phyloP scores from a whole-genome alignment of 2,329 filamentous ascomycete genomes.

The Pleoardoris graminearum region DNA sequence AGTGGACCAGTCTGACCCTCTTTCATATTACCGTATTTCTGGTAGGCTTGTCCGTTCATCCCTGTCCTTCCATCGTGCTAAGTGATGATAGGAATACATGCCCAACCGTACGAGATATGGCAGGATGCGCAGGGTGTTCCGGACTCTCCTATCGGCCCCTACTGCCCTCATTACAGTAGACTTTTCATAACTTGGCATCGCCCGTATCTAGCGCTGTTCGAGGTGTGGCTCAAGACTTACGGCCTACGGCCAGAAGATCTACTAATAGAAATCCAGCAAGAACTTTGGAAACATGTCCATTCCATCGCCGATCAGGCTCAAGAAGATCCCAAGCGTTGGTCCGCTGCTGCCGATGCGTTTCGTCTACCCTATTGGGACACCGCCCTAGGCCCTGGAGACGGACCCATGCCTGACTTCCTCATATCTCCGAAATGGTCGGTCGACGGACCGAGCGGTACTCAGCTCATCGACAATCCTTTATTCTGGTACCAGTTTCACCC shows the following conservation, averaged over 20 bases:
- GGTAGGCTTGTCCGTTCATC: conserved; percentile 52
- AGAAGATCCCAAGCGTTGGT: conserved; percentile 24
- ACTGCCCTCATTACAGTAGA: conserved; percentile 76
- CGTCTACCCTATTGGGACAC: conserved; percentile 44
- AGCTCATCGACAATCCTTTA: conserved; percentile 34
- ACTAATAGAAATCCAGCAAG: conserved; percentile 26
- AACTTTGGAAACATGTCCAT: conserved; percentile 29
- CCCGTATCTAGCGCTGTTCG: conserved; percentile 70
- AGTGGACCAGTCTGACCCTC: conserved; percentile 62
- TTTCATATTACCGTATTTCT: conserved; percentile 78
- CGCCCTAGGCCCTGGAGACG: conserved; percentile 26
- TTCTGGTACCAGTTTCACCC: conserved; percentile 35
- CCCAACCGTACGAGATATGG: conserved; percentile 42
- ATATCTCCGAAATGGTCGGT: conserved; percentile 21
- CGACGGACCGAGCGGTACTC: conserved; percentile 18
- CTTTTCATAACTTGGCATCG: conserved; percentile 86
- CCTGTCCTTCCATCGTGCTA: neutral
- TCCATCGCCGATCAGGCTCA: conserved; percentile 23
- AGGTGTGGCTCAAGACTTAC: conserved; percentile 48
- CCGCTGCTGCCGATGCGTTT: conserved; percentile 32
- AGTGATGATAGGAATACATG: conserved; percentile 36
- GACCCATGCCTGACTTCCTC: conserved; percentile 33
- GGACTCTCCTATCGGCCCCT: conserved; percentile 53
- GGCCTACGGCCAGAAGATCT: neutral
- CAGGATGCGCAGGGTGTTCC: conserved; percentile 33